Conservation (phyloP, 768 basidiomycete genomes). For the Pleurotus tuoliensis region DNA sequence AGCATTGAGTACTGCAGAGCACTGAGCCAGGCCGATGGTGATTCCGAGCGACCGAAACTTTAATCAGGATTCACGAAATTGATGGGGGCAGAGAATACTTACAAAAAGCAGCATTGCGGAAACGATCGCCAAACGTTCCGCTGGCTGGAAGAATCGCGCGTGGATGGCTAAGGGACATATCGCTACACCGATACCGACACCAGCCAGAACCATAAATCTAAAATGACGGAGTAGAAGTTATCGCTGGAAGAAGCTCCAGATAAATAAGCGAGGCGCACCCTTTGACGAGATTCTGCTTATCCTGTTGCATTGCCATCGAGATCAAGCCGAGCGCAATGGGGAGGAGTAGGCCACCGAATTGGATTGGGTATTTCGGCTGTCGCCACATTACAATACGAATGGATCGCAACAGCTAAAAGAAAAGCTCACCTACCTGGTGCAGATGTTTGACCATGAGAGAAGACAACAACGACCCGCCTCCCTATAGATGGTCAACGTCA, state of each 20-base stretch:
- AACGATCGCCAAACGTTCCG: constrained; percentile 35
- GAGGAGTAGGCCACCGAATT: constrained; percentile 32
- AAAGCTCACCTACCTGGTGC: constrained; percentile 24
- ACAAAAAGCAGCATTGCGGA: constrained; percentile 44
- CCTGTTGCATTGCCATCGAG: constrained; percentile 34
- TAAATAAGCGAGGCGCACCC: constrained; percentile 24
- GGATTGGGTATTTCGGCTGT: constrained; percentile 36
- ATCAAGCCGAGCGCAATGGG: constrained; percentile 40
- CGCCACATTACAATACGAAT: neutral
- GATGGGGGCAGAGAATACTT: constrained; percentile 15
- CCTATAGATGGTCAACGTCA: constrained; percentile 19
- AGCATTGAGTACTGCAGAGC: constrained; percentile 41
- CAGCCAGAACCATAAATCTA: constrained; percentile 42
- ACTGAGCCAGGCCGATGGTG: constrained; percentile 50
- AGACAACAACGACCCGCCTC: constrained; percentile 30
- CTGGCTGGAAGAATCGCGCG: constrained; percentile 39
- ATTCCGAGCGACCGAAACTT: constrained; percentile 50
- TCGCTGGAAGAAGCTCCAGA: neutral
- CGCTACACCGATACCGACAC: constrained; percentile 38
- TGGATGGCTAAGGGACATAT: constrained; percentile 38
- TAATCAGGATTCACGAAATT: neutral
- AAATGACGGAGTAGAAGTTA: neutral
- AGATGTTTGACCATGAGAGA: constrained; percentile 28
- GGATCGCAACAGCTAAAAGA: neutral
- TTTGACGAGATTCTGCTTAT: constrained; percentile 29